Conservation (phyloP, 805 yeast species). For the Yarrowia sp. region DNA sequence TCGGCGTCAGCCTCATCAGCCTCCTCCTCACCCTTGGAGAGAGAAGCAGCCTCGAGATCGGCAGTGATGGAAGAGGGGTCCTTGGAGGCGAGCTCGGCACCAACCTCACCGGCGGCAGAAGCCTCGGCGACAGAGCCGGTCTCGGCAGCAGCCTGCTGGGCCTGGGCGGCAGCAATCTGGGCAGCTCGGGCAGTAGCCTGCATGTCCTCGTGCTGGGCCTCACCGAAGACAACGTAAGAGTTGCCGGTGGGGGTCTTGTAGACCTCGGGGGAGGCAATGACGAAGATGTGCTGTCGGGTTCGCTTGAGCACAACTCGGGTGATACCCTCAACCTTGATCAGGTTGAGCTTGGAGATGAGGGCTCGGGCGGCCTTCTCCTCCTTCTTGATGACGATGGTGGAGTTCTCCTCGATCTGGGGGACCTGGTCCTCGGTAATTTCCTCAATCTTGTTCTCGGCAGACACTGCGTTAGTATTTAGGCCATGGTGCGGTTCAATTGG, state of each 20-base stretch:
- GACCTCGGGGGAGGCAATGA: conserved; percentile 92
- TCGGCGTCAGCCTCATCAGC: conserved; percentile 76
- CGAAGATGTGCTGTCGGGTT: conserved; percentile 86
- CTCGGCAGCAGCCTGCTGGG: conserved; percentile 47
- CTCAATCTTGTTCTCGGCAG: conserved; percentile 25
- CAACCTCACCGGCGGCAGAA: conserved; percentile 45
- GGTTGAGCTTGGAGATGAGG: conserved; percentile 78
- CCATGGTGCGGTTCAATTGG: too few relatives aligned
- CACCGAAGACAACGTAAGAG: conserved; percentile 95
- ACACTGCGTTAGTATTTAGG: conserved; percentile 24
- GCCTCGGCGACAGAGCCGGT: conserved; percentile 44
- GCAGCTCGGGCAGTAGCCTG: conserved; percentile 73
- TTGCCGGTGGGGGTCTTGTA: conserved; percentile 88
- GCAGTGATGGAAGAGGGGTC: conserved; percentile 34
- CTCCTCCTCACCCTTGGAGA: conserved; percentile 49
- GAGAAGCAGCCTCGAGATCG: conserved; percentile 38
- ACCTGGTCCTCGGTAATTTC: conserved; percentile 29
- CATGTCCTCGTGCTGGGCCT: conserved; percentile 93
- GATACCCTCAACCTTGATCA: conserved; percentile 88
- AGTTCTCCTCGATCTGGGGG: conserved; percentile 71
- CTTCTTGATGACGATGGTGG: conserved; percentile 78
- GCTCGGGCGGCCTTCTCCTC: conserved; percentile 96
- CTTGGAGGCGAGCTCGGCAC: conserved; percentile 44
- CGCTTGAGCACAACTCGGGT: conserved; percentile 93
- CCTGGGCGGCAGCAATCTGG: conserved; percentile 68